A percentile compares a stretch with the other conserved stretches of the same genome.
These are phyloP conservation scores for Pseudogymnoascus sp. DNA, from an alignment of 2,329 filamentous ascomycete species.

Conservation along the genomic window DNA sequence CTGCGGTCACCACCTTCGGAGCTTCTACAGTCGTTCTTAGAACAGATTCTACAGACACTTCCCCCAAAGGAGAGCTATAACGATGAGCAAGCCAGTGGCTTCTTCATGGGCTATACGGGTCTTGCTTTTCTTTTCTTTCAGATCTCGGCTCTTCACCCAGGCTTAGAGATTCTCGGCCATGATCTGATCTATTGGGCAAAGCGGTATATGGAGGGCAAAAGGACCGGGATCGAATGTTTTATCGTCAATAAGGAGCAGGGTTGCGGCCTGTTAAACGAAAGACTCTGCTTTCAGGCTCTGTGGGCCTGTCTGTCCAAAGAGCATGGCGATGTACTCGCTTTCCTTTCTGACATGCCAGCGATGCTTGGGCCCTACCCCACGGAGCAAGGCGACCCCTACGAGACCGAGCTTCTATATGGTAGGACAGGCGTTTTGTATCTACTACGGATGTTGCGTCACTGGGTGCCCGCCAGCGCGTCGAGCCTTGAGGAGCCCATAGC, in stretches of 20 bases:
- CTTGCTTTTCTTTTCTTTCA: background rate
- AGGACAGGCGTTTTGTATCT: conserved; percentile 62
- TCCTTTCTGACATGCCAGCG: background rate
- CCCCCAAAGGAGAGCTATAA: background rate
- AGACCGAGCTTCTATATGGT: conserved; percentile 43
- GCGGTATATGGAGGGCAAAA: background rate
- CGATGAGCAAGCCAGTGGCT: background rate
- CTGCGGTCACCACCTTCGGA: background rate
- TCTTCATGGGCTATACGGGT: background rate
- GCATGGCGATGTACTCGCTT: background rate
- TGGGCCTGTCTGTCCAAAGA: background rate
- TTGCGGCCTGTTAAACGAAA: background rate
- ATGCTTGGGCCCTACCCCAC: background rate
- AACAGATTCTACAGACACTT: background rate
- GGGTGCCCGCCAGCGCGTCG: conserved; percentile 41
- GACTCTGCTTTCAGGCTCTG: background rate
- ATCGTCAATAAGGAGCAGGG: background rate
- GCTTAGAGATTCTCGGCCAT: background rate
- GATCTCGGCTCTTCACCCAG: background rate
- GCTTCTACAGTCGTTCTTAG: background rate
- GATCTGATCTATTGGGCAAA: background rate
- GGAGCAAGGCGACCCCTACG: background rate
- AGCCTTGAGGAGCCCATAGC: conserved; percentile 47
- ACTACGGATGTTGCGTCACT: conserved; percentile 47
- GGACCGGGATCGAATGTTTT: background rate